Base-by-base conservation (phyloP, 331 rosid genomes). In the Prunus yedoensis region DNA sequence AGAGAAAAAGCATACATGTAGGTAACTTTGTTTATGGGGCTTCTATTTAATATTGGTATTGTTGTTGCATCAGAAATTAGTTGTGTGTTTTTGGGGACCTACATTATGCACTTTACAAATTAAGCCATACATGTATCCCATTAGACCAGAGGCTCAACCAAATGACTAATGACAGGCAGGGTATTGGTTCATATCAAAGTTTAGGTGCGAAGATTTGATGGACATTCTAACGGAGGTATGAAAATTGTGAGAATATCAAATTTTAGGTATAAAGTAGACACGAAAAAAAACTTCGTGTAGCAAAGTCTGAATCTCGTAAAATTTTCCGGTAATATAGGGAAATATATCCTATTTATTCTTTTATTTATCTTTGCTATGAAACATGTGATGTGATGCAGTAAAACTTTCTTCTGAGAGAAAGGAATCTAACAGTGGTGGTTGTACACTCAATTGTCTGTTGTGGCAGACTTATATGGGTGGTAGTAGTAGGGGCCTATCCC, bases 401-500 rank as follows among this genome's bases (percentile, higher is more conserved):
- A 21, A 50, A 5, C 21, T 52, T 51, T 49, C 45, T 60, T 50
- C 58, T 8, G n/a, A 53, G 68, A 77, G 27, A 41, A 27, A 53
- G 69, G 65, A 81, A 83, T 53, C 78, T 35, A 8, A 20, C 49
- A 69, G 65, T 81, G 68, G 80, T 30, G 79, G 80, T 79, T 59
- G 60, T 60, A 74, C 68, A 67, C 17, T 49, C 72, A 54, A 65
- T 70, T 82, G 74, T 82, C 77, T 76, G 66, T 56, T 54, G 46
- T 73, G 57, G 69, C 60, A 23, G 65, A 76, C 49, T 77, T 68
- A n/a, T 59, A 62, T 30, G 58, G 78, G 85, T 66, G 83, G 64
- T 21, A 32, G 47, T 65, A 69, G 79, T 58, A 65, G 57, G 80
- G 91, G 73, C 82, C 82, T 81, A 72, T 66, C 38, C 43, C 68